Evolutionary conservation across 2,329 filamentous ascomycete genomes (phyloP), one percentile per base, ranked within the genome.

Genomic region (Cladorrhinum sp.): DNA sequence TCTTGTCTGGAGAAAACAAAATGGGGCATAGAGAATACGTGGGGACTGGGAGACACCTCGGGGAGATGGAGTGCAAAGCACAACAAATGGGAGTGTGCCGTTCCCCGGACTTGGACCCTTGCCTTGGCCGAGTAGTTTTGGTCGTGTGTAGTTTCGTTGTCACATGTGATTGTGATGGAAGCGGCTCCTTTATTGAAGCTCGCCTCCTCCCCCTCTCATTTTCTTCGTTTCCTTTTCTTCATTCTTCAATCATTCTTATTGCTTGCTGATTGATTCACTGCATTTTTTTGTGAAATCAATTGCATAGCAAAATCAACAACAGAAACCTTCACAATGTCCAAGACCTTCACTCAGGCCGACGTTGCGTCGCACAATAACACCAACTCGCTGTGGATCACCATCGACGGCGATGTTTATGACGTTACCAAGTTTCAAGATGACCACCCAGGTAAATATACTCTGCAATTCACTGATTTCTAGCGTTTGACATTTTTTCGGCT

Each of bases 371-470:
- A 98, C 77, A 96, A 92, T 82, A 96, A 93, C 79, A 77, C 88
- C 50, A 86, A 92, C 72, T 88, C 88, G 73, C 82, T 97, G 63
- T 98, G 88, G 85, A 91, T 98, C 71, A 85, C 96, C 66, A 87
- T 98, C 67, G 93, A 98, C 68, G 90, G 93, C 70, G 93, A 98
- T 76, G 93, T 98, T 67, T 98, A 96, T 76, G 93, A 99, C 73
- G 75, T 98, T 70, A 96, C 92, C 69, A 92, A 87, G 72, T 93
- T 93, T 75, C 89, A 91, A 74, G 88, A 93, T 62, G 89, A 93
- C 66, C 90, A 93, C 75, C 91, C 90, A 74, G 92, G 91, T 85
- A 79, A 79, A 78, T 69, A 38, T 38, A 2, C 24, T 25, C 55
- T 16, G 16, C 22, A 13, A 25, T 23, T 13, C 22, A 36, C 22